These are phyloP conservation scores for Phytophthora ohioensis DNA, from an alignment of 352 stramenopile species.

Conservation along the genomic window DNA sequence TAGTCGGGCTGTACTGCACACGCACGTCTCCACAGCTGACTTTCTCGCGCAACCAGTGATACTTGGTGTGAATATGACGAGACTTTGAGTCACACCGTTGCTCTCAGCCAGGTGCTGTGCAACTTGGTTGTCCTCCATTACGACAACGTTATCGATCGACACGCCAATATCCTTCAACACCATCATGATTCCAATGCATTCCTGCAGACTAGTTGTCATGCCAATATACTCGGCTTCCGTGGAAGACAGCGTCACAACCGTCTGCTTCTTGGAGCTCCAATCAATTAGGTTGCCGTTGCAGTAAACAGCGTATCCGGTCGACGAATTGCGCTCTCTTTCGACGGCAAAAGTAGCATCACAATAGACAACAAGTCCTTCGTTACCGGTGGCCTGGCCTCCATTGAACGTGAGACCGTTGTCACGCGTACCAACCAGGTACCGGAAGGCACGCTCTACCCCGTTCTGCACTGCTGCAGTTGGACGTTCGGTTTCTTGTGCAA, in stretches of 20 bases:
- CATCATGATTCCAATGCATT: neutral
- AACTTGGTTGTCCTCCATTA: neutral
- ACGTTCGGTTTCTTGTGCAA: slow-evolving; percentile 19
- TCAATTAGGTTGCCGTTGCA: neutral
- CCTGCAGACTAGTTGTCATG: neutral
- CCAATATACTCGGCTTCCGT: neutral
- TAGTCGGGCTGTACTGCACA: neutral
- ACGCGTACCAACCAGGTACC: neutral
- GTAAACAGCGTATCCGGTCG: neutral
- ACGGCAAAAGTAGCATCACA: neutral
- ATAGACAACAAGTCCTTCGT: neutral
- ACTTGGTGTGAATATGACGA: neutral
- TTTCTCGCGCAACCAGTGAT: neutral
- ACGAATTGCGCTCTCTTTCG: neutral
- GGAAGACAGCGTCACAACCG: neutral
- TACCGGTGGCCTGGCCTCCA: neutral
- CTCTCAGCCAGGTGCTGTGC: neutral
- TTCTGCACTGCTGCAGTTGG: slow-evolving; percentile 4
- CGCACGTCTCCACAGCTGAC: neutral
- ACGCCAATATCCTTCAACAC: neutral
- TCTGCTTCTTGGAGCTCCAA: neutral
- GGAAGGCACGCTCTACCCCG: slow-evolving; percentile 13
- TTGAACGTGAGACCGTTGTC: neutral
- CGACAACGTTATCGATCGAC: neutral
- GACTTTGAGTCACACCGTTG: neutral